phyloP scores from a whole-genome alignment of 306 rosid species.

The Psophocarpus tetragonolobus region DNA sequence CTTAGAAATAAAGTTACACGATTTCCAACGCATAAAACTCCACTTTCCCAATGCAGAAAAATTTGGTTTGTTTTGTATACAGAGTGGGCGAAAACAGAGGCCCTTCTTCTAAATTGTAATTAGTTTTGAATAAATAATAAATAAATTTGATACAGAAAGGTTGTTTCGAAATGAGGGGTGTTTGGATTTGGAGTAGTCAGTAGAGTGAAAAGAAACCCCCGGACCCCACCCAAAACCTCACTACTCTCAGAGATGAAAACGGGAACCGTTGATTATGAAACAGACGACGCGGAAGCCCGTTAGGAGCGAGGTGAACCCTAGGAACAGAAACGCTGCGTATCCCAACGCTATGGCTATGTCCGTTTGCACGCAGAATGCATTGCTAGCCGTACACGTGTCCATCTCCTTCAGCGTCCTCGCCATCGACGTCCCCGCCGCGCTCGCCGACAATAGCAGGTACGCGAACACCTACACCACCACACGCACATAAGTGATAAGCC shows the following conservation, averaged over 20 bases:
- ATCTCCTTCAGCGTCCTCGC: conserved; percentile 49
- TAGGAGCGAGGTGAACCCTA: conserved; percentile 79
- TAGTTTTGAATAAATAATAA: background rate
- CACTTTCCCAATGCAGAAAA: background rate
- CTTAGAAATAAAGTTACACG: background rate
- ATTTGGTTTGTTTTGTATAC: background rate
- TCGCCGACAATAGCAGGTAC: conserved; percentile 78
- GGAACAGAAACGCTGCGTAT: conserved; percentile 75
- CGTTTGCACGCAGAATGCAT: conserved; percentile 73
- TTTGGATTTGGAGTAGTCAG: no score
- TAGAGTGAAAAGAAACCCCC: conserved; percentile 20
- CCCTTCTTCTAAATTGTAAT: background rate
- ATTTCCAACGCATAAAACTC: background rate
- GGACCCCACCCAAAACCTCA: conserved; percentile 45
- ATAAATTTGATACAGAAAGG: background rate
- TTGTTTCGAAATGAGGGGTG: background rate
- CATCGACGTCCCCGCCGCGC: conserved; percentile 89
- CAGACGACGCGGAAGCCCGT: conserved; percentile 89
- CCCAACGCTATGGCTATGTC: conserved; percentile 76
- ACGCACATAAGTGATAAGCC: background rate
- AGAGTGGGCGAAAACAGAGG: background rate
- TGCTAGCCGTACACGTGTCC: conserved; percentile 73
- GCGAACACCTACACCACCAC: conserved; percentile 71
- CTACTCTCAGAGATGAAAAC: conserved; percentile 73
- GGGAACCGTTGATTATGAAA: conserved; percentile 85